Base-by-base conservation (phyloP, 257 asterid genomes). In the Linaria vulgaris region DNA sequence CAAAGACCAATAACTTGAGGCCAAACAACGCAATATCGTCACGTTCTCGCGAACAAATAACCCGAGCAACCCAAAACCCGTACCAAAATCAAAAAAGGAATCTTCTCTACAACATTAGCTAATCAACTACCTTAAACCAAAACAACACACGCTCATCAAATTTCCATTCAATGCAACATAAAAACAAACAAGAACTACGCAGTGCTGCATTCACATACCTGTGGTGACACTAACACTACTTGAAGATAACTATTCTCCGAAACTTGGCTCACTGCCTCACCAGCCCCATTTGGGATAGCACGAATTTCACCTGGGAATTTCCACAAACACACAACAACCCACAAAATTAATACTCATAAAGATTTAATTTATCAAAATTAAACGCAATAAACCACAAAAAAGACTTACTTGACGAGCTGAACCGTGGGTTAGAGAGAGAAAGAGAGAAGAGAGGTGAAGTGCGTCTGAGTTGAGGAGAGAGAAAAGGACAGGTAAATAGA, bases 141-240 rank as follows among this genome's bases (percentile, higher is more conserved):
- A 5, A 44, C 34, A 3, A 44, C 10, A 43, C 3, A 44, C 7
- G 49, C 17, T 54, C 43, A 24, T 34, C 60, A 54, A 24, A 16
- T 10, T 15, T 4, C 12, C 37, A 30, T 3, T n/a, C n/a, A n/a
- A n/a, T n/a, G n/a, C n/a, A n/a, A n/a, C n/a, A n/a, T n/a, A n/a
- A n/a, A n/a, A n/a, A n/a, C n/a, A n/a, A n/a, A n/a, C n/a, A n/a
- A n/a, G n/a, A n/a, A n/a, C n/a, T n/a, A n/a, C 4, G 34, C 34
- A 27, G 3, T 2, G 3, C 6, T 27, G 34, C 3, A 27, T 27
- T 27, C 34, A 53, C 49, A 56, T 70, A 92, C 97, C 95, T 85
- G 99, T n/a, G 99, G 97, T 37, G 97, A 89, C 48, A 92, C 88
- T 68, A 89, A 77, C 63, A 89, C 97, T 56, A 85, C 97, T 62